Percentiles rank a stretch among this genome's conserved stretches.
Evolutionary conservation across 164 flowering plant species (phyloP).

Genomic region (Vitis vinifera): DNA sequence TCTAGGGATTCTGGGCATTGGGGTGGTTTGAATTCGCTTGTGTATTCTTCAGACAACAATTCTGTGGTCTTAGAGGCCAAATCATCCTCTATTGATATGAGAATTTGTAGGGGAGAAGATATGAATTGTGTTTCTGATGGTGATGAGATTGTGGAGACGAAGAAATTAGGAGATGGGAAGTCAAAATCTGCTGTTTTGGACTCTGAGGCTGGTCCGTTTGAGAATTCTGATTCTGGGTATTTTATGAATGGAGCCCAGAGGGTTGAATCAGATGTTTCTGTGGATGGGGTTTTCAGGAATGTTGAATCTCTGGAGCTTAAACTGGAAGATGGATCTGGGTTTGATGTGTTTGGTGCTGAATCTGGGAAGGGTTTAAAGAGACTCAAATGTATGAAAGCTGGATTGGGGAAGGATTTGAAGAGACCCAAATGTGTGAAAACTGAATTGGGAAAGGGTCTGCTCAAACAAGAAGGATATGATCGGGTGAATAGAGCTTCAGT

Average conservation of each 20-base stretch:
- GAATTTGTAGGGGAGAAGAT: constrained; percentile 19
- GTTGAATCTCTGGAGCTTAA: constrained; percentile 22
- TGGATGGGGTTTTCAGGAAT: constrained; percentile 36
- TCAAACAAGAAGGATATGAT: constrained; percentile 14
- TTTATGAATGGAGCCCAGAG: constrained; percentile 27
- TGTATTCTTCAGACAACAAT: constrained; percentile 66
- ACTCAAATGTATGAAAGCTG: constrained; percentile 2
- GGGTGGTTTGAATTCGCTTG: constrained; percentile 43
- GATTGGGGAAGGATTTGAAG: constrained; percentile 21
- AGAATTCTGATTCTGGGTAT: constrained; percentile 42
- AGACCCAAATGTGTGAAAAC: constrained; percentile 10
- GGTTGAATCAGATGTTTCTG: constrained; percentile 38
- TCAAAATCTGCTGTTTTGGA: constrained; percentile 14
- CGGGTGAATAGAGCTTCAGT: constrained; percentile 18
- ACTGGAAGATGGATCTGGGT: constrained; percentile 19
- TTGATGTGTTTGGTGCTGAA: constrained; percentile 22
- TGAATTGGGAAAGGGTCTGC: constrained; percentile 26
- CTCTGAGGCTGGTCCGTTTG: constrained; percentile 20
- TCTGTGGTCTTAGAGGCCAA: constrained; percentile 61
- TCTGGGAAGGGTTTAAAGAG: constrained; percentile 15
- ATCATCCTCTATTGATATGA: constrained; percentile 41
- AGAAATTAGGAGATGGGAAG: constrained; percentile 31
- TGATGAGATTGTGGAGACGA: constrained; percentile 21
- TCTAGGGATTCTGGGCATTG: constrained; percentile 61
- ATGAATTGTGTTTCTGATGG: constrained; percentile 9